Percentiles rank a stretch among this genome's conserved stretches.
Evolutionary conservation across 805 yeast genomes (phyloP).

Genomic region (Kuraishia hungarica): DNA sequence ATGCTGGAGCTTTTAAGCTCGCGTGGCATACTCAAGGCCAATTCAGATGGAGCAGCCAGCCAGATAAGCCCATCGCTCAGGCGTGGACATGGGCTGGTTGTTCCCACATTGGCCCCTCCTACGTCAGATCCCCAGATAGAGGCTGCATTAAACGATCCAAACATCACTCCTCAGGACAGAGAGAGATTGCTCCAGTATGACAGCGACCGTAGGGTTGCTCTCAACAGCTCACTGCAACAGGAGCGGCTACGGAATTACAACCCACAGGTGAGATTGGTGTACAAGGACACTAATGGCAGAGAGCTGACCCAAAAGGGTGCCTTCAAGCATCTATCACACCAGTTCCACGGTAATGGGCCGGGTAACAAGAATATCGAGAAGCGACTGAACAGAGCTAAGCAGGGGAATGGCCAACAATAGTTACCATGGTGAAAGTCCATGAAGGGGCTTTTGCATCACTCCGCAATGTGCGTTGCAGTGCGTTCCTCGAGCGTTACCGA

Average conservation of each 20-base stretch:
- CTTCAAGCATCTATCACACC: slow-evolving; percentile 66
- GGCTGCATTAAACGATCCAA: neutral
- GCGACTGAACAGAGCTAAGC: neutral
- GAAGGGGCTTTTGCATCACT: neutral
- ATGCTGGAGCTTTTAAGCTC: neutral
- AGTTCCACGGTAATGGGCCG: slow-evolving; percentile 52
- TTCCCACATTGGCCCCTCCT: neutral
- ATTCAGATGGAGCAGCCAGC: neutral
- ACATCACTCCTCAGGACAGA: neutral
- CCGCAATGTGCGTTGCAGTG: neutral
- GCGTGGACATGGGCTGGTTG: neutral
- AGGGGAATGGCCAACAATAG: neutral
- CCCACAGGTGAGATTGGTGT: slow-evolving; percentile 44
- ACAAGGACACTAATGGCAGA: slow-evolving; percentile 59
- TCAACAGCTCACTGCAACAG: slow-evolving; percentile 7
- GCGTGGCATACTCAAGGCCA: neutral
- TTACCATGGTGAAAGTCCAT: neutral
- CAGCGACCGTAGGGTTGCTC: neutral
- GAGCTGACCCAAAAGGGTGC: slow-evolving; percentile 60
- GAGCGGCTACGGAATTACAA: slow-evolving; percentile 23
- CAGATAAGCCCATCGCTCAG: neutral
- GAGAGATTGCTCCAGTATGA: slow-evolving; percentile 2
- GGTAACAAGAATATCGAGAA: neutral
- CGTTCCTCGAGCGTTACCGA: neutral
- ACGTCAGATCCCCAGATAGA: neutral